Base-by-base conservation (phyloP, 2,329 filamentous ascomycete genomes). In the Alternaria tenuissima region DNA sequence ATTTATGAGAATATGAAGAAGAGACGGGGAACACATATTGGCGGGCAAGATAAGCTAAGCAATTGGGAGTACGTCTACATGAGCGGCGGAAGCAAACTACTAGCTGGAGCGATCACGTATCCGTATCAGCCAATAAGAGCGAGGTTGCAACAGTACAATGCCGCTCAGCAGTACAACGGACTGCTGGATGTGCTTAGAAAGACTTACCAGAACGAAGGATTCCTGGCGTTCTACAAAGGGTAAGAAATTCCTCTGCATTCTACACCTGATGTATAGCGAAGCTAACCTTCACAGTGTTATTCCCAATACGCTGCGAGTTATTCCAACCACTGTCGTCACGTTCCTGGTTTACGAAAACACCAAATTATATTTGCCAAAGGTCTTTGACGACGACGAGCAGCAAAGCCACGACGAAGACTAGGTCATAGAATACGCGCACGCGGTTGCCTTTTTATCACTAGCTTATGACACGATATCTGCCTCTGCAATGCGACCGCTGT, bases 261-360 rank as follows among this genome's bases (percentile, higher is more conserved):
- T 24, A 11, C 11, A 20, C n/a, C 12, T 18, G 14, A 30, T 18
- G 38, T n/a, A 32, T 1, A 22, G 3, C n/a, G 36, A 36, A 7
- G 44, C 64, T 69, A 38, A 67, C 48, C 16, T 18, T 36, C 32
- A 4, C 16, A 49, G 46, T 18, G n/a, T 98, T 58, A 88, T 92
- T 41, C 94, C 94, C 1, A 96, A 94, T 67, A 86, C 97, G n/a
- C 83, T 97, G 53, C 87, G 95, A 62, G 95, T 98, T 28, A 84
- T 99, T 78, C 95, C 95, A 4, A 94, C 93, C 32, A 98, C 95
- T 4, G 96, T 95, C 87, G 92, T 97, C 55, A 98, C 94, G 1
- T 98, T 99, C 76, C 80, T 99, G 70, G 94, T 98, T 24, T 98
- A 98, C 80, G 95, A 99, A 82, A 98, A 98, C 78, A 89, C 91